These are phyloP conservation scores for Aspergillus mulundensis DNA, from an alignment of 495 filamentous ascomycete species.

Conservation along the genomic window DNA sequence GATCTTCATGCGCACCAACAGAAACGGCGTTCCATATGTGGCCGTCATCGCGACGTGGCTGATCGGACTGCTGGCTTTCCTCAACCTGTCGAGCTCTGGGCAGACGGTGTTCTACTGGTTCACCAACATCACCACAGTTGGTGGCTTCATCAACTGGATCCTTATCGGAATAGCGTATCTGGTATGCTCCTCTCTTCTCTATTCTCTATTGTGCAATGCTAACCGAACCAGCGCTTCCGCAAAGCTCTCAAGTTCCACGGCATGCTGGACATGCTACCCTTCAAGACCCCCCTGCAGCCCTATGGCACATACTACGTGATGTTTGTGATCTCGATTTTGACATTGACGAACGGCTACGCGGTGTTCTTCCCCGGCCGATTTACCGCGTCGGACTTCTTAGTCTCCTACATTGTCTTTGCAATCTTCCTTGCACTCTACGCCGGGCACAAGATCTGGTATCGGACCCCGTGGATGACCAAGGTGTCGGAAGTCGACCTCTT, in stretches of 20 bases:
- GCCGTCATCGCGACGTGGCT: slow-evolving; percentile 47
- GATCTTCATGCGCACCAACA: slow-evolving; percentile 37
- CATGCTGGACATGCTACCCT: slow-evolving; percentile 48
- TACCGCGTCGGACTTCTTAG: slow-evolving; percentile 47
- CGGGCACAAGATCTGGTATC: slow-evolving; percentile 30
- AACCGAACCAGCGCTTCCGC: slow-evolving; percentile 35
- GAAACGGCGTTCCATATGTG: slow-evolving; percentile 44
- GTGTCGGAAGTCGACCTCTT: slow-evolving; percentile 30
- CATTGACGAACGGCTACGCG: slow-evolving; percentile 62
- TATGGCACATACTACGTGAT: slow-evolving; percentile 53
- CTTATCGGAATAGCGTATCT: slow-evolving; percentile 29
- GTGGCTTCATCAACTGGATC: slow-evolving; percentile 59
- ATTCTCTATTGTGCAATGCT: not conserved
- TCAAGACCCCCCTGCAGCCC: slow-evolving; percentile 50
- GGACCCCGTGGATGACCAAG: slow-evolving; percentile 50
- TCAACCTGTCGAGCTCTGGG: slow-evolving; percentile 41
- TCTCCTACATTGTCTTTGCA: slow-evolving; percentile 40
- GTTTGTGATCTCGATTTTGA: slow-evolving; percentile 52
- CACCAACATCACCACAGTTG: slow-evolving; percentile 56
- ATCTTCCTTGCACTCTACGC: slow-evolving; percentile 72
- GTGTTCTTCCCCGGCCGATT: slow-evolving; percentile 54
- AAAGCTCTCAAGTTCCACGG: slow-evolving; percentile 39
- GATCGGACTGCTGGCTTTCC: slow-evolving; percentile 46
- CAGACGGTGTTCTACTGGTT: slow-evolving; percentile 54
- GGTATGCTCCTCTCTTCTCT: slow-evolving; percentile 13